Base-by-base conservation (phyloP, 129 eudicot genomes). In the Centella asiatica region DNA sequence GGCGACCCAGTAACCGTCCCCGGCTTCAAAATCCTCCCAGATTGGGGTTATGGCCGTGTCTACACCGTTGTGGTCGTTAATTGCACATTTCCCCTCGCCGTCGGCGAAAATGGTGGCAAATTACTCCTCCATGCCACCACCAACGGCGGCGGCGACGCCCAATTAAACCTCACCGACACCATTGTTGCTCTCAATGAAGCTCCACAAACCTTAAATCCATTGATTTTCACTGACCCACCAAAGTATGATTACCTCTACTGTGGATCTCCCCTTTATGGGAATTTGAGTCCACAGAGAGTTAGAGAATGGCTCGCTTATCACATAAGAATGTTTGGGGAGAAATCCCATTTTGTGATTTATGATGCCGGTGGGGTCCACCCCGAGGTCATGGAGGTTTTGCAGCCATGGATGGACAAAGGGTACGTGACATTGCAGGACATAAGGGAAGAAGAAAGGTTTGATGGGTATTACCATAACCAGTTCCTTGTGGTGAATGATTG, bases 231-330 rank as follows among this genome's bases (percentile, higher is more conserved):
- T 4, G 68, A 74, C 2, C 72, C 88, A 0, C 84, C 86, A 1
- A 78, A 76, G 28, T 89, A 85, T 66, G 97, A 89, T 23, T 89
- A 85, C 46, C 51, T 89, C 4, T 89, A 89, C 65, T 89, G 97
- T 28, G 97, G 97, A 1, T 89, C 97, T 0, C 60, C 87, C 0
- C 52, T 89, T 12, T 89, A 73, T 51, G 97, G 97, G 3, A 69
- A 82, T 67, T 44, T 89, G 17, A 82, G 84, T 33, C 88, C 95
- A 0, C 83, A 81, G 44, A 62, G 97, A 34, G 69, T 89, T 5
- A 57, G 97, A 0, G 97, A 89, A 56, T 89, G 97, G 97, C 34
- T 89, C 18, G 97, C 97, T 15, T 89, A 82, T 50, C 97, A 89
- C 48, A 73, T 84, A 0, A 72, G 78, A 55, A 69, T 89, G 66